A percentile compares a stretch with the other conserved stretches of the same genome.
Evolutionary conservation across 1,139 yeast species (phyloP).

Genomic region (Lodderomyces orthopsilosis): DNA sequence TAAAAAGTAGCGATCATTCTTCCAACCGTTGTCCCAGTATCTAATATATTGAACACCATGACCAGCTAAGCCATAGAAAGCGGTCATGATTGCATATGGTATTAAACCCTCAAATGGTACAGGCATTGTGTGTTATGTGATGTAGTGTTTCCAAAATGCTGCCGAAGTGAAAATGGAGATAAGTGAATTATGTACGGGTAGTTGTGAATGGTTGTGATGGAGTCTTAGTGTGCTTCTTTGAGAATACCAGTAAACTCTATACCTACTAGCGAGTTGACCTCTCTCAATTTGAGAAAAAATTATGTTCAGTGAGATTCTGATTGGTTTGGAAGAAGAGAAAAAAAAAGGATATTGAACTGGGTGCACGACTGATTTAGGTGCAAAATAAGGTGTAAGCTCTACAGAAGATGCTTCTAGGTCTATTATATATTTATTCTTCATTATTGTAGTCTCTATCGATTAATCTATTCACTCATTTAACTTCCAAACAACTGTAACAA

Average conservation of each 20-base stretch:
- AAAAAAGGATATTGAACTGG: neutral
- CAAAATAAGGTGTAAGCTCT: neutral
- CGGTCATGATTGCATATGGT: slow-evolving; percentile 50
- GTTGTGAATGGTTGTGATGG: neutral
- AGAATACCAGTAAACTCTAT: neutral
- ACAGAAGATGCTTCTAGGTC: too few species aligned
- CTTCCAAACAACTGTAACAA: slow-evolving; percentile 79
- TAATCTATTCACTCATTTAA: slow-evolving; percentile 11
- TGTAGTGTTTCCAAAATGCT: neutral
- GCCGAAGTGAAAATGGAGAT: neutral
- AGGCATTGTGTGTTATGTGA: slow-evolving; percentile 30
- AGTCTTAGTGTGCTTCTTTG: neutral
- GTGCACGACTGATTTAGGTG: neutral
- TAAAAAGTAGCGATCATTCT: slow-evolving; percentile 46
- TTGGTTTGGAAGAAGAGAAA: slow-evolving; percentile 4
- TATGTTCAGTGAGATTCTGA: slow-evolving; percentile 8
- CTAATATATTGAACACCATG: slow-evolving; percentile 46
- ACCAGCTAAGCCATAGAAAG: slow-evolving; percentile 49
- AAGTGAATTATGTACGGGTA: neutral
- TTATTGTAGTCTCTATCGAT: slow-evolving; percentile 14
- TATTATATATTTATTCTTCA: neutral
- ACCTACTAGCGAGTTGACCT: neutral
- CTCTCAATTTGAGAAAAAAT: slow-evolving; percentile 6
- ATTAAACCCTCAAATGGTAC: slow-evolving; percentile 51
- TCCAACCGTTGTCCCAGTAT: slow-evolving; percentile 55